phyloP scores from a whole-genome alignment of 73 alveolate species.

The Paramecium biaurelia region DNA sequence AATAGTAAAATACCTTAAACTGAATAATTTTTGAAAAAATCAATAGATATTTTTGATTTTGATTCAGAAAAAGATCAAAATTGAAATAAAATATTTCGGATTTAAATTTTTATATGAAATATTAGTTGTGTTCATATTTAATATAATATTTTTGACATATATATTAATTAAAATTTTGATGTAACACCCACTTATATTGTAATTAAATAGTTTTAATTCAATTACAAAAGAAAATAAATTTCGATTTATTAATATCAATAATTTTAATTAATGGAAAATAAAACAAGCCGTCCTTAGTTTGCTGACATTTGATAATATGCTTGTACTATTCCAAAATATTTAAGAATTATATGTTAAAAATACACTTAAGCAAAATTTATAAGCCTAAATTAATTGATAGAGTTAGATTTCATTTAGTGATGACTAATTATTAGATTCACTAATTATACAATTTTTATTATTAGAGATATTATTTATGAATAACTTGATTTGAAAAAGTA shows the following conservation, averaged over 20 bases:
- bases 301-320: too few relatives aligned
- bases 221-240: neutral
- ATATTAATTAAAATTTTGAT: too few relatives aligned
- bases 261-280: neutral
- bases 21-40: neutral
- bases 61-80: neutral
- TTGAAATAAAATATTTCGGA: neutral
- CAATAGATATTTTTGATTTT: neutral
- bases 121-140: neutral
- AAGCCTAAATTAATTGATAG: too few relatives aligned
- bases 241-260: neutral
- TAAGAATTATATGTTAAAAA: too few relatives aligned
- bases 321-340: too few relatives aligned
- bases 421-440: neutral
- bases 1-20: neutral
- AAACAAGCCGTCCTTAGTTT: too few relatives aligned
- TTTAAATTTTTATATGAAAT: neutral
- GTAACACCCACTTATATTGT: too few relatives aligned
- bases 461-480: neutral
- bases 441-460: neutral
- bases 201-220: too few relatives aligned
- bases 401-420: neutral
- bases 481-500: neutral
- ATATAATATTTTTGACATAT: neutral
- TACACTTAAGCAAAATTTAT: too few relatives aligned